Base-by-base conservation (phyloP, 108 stramenopile species). In the Conticribra weissflogii region DNA sequence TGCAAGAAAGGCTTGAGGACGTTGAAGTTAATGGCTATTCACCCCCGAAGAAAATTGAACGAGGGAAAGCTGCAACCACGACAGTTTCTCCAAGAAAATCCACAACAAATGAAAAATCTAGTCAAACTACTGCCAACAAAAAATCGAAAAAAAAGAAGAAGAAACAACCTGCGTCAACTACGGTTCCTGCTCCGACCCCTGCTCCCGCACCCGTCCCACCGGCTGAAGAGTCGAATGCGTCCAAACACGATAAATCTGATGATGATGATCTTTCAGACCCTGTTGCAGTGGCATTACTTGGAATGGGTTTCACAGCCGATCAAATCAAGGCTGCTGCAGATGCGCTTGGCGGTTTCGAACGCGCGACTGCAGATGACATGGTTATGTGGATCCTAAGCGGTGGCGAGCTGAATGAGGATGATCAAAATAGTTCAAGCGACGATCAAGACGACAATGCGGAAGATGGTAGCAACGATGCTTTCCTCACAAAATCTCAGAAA, bases 361-460 rank as follows among this genome's bases (percentile, higher is more conserved):
- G 81, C 31, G 87, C 90, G 15, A 89, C 87, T 0, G 87, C 89
- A 2, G 93, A 94, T 65, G 88, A 91, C 52, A 71, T 92, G 70
- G 89, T 94, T 24, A 80, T 86, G 57, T 90, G 89, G 89, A 94
- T 94, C 61, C 76, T 94, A 12, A 84, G 78, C 54, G 79, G 55
- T 46, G 66, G 58, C 21, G 59, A 74, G 45, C 21, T 22, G 18
- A 46, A 45, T 44, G 41, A 54, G 17, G 48, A 27, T 30, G 41
- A 78, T 29, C 45, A 67, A n/a, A 29, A 23, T 24, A 47, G 24
- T 24, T 17, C 18, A 17, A 25, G 24, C 14, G 36, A 52, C 9
- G 25, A 55, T 19, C 15, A 21, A 32, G 59, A 44, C 28, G 36
- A 25, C 4, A 53, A 51, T 14, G 51, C 21, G 34, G 63, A 58